These are phyloP conservation scores for Plasmodium gonderi DNA, from an alignment of 169 alveolate species.

Conservation along the genomic window DNA sequence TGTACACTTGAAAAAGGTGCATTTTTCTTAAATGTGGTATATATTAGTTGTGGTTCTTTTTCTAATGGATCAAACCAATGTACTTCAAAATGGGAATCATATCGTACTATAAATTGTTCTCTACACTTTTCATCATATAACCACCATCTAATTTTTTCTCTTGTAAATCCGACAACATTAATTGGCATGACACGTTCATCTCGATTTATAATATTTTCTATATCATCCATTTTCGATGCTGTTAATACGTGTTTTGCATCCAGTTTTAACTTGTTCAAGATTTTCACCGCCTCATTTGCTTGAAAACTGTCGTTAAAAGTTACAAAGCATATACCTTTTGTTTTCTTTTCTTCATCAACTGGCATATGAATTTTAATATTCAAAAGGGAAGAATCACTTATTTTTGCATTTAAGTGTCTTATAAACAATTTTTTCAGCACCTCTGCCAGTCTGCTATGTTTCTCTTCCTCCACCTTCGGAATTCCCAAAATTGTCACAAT, in stretches of 20 bases:
- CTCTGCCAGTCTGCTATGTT: constrained; percentile 77
- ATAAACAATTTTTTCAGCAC: constrained; percentile 77
- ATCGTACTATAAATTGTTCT: constrained; percentile 91
- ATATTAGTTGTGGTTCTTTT: constrained; percentile 87
- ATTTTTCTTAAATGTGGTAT: constrained; percentile 88
- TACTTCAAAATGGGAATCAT: constrained; percentile 89
- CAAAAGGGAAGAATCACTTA: constrained; percentile 76
- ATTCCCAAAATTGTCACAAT: constrained; percentile 76
- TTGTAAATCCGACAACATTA: constrained; percentile 85
- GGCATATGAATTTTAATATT: constrained; percentile 77
- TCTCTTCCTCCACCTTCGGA: constrained; percentile 78
- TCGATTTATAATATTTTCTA: constrained; percentile 58
- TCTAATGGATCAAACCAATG: constrained; percentile 91
- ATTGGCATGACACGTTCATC: constrained; percentile 68
- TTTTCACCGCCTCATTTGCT: constrained; percentile 75
- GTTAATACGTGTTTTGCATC: constrained; percentile 72
- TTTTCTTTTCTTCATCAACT: constrained; percentile 74
- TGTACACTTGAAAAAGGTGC: constrained; percentile 92
- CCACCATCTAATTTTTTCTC: constrained; percentile 91
- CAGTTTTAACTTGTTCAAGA: constrained; percentile 51
- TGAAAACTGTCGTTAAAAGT: constrained; percentile 79
- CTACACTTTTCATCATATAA: constrained; percentile 86
- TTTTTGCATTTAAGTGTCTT: constrained; percentile 74
- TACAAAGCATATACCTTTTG: constrained; percentile 78
- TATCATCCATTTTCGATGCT: constrained; percentile 68